These are phyloP conservation scores for Citrus sinensis DNA, from an alignment of 345 rosid genomes.

Conservation along the genomic window DVS_A1.0 CM039164.1:16327501-16328000, in stretches of 20 bases:
- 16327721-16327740: conserved; percentile 22
- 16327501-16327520: not conserved
- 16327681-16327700: conserved; percentile 12
- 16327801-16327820: conserved; percentile 51
- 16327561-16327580: conserved; percentile 6
- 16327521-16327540: not conserved
- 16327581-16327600: not conserved
- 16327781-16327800: conserved; percentile 84
- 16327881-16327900: not conserved
- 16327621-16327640: conserved; percentile 2
- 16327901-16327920: not conserved
- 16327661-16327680: conserved; percentile 18
- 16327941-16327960: conserved; percentile 87
- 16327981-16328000: not conserved
- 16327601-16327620: conserved; percentile 16
- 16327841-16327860: conserved; percentile 51
- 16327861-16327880: not conserved
- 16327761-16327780: conserved; percentile 88
- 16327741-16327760: conserved; percentile 58
- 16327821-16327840: conserved; percentile 56
- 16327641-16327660: conserved; percentile 22
- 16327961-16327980: conserved; percentile 92
- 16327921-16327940: conserved; percentile 28
- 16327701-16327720: conserved; percentile 15
- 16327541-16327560: conserved; percentile 10